Evolutionary conservation across 2,329 filamentous ascomycete species (phyloP), one percentile per base, ranked within the genome.

Genomic region (Pseudofabraea citricarpa): DNA sequence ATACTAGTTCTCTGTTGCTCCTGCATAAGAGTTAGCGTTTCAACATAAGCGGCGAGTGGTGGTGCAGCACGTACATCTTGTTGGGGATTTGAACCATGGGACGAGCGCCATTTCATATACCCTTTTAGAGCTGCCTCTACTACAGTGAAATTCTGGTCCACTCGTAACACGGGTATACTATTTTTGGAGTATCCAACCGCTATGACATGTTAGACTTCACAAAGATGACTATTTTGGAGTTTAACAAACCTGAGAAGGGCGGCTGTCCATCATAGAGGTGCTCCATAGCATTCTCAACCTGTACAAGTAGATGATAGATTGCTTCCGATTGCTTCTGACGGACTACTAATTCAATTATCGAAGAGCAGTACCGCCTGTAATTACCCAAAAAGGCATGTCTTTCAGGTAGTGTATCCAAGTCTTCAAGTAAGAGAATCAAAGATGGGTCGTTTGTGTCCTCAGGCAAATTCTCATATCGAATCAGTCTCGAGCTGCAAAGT

Each of bases 311-410:
- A 63, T 96, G 87, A 31, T 82, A 79, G 51, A 97, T 82, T 1
- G 91, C 91, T 48, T 96, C 90, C 40, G 86, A 79, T 3, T 90
- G 81, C 54, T 88, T 86, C 53, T 87, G 77, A 52, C 87, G 78
- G 18, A 94, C 89, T 50, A 97, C 88, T 13, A 77, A 77, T 64
- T 97, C 91, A 43, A 98, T 89, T 20, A 96, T 79, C 47, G 87
- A 84, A 3, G 83, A 82, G 62, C 90, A 93, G 58, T 95, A 97
- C 46, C 93, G 79, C 29, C 93, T 78, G 63, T 98, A 98, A 59
- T 98, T 97, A 4, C 91, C 90, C 9, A 97, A 75, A 62, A 98
- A 98, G 1, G 90, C 89, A 65, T 98, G 93, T 19, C 90, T 79
- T 62, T 98, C 93, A 0, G 93, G 93, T 16, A 91, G 73, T 0